These are phyloP conservation scores for Verbena officinalis DNA, from an alignment of 257 asterid species.

Conservation along the genomic window DNA sequence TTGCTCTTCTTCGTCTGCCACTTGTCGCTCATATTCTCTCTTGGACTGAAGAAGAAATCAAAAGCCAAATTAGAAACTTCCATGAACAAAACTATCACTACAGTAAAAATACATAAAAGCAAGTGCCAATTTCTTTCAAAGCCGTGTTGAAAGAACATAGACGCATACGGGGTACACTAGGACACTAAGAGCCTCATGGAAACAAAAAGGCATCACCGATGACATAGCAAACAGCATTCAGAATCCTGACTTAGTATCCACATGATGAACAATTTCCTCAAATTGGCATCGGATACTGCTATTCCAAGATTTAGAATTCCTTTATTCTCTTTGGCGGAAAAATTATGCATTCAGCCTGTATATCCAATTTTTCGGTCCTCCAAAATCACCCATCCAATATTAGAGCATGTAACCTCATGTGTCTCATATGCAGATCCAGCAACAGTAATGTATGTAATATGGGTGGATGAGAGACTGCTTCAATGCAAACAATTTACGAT, in stretches of 20 bases:
- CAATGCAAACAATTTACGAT: constrained; percentile 10
- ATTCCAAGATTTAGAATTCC: constrained; percentile 11
- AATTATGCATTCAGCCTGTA: not conserved
- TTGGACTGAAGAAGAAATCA: constrained; percentile 58
- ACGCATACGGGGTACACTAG: constrained; percentile 1
- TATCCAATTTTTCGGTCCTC: not conserved
- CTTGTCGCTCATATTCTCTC: constrained; percentile 75
- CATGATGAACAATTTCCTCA: not conserved
- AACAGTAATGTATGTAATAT: not conserved
- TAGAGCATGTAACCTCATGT: not conserved
- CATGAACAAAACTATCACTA: constrained; percentile 21
- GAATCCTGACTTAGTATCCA: constrained; percentile 4
- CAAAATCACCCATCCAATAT: not conserved
- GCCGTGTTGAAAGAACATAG: constrained; percentile 1
- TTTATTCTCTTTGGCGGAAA: constrained; percentile 3
- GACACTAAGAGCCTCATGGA: constrained; percentile 7
- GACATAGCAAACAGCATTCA: constrained; percentile 16
- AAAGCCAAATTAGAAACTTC: constrained; percentile 29
- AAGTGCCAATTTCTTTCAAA: constrained; percentile 19
- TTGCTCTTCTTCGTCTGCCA: constrained; percentile 82
- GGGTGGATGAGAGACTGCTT: constrained; percentile 16
- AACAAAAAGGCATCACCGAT: not conserved
- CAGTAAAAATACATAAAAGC: constrained; percentile 21
- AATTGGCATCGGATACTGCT: not conserved
- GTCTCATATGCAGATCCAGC: constrained; percentile 17